Evolutionary conservation across 495 filamentous ascomycete genomes (phyloP), one percentile per base, ranked within the genome.

Genomic region (Tetracladium setigerum): DNA sequence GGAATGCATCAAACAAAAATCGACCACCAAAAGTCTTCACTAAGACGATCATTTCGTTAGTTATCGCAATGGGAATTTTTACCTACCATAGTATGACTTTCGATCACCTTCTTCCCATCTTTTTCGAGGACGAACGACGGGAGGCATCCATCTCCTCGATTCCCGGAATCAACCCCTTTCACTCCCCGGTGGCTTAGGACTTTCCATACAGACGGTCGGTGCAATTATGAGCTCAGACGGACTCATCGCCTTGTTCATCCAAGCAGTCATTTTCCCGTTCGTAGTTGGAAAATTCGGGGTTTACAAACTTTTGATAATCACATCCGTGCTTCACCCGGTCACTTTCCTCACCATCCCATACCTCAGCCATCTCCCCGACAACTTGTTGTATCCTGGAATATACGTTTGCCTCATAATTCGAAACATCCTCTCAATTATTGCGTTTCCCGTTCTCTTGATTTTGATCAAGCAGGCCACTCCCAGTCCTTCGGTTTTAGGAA

Each of bases 61-160:
- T 98, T 50, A 64, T 89, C 36, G 86, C 81, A 40, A 89, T 92
- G 53, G 94, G 91, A 27, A 87, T 98, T 54, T 77, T 98, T 30
- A 94, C 94, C 46, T 96, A 95, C 62, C 68, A 74, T 66, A 92
- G 87, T 47, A 95, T 98, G 61, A 87, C 87, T 0, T 95, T 92
- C 52, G 92, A 98, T 66, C 87, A 95, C 60, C 69, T 97, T 9
- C 81, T 97, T 55, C 94, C 92, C 0, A 86, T 97, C 5, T 89
- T 97, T 52, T 73, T 98, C 45, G 57, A 56, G 34, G 57, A 60
- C 24, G 46, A 48, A 2, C 43, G 47, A 2, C 24, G 41, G 9
- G 27, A 15, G 2, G 22, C 22, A 27, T 22, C 36, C 16, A 17
- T 34, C 11, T 19, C 33, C 30, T 34, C 42, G 3, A 24, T 37